Conservation (phyloP, 495 filamentous ascomycete species). For the Lophiotrema nucula region DNA sequence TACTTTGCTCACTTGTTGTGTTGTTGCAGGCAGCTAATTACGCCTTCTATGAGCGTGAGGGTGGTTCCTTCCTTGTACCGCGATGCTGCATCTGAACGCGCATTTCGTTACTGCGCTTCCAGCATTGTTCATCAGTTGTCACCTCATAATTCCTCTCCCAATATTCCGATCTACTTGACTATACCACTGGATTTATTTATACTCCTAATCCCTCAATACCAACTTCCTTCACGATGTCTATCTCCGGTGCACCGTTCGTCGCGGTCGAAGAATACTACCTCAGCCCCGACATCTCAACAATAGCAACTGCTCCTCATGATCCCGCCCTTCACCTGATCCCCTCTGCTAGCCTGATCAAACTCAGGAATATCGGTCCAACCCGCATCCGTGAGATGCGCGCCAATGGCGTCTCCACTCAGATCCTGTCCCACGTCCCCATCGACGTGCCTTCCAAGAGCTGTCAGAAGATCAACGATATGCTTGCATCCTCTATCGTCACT, state of each 20-base stretch:
- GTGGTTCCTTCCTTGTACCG: no score
- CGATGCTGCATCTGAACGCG: no score
- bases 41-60: no score
- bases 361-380: conserved; percentile 43
- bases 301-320: conserved; percentile 14
- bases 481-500: conserved; percentile 48
- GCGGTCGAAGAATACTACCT: conserved; percentile 63
- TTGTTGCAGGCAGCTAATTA: no score
- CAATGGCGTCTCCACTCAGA: conserved; percentile 53
- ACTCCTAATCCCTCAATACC: background rate
- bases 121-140: no score
- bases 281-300: conserved; percentile 39
- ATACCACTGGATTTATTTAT: no score
- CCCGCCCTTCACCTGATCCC: conserved; percentile 41
- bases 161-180: no score
- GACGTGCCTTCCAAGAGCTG: conserved; percentile 36
- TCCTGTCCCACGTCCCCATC: conserved; percentile 54
- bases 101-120: no score
- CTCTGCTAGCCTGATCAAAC: conserved; percentile 37
- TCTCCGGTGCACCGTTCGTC: conserved; percentile 43
- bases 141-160: no score
- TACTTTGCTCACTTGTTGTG: no score
- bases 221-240: background rate
- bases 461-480: conserved; percentile 52
- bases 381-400: conserved; percentile 55